Base-by-base conservation (phyloP, 768 basidiomycete species). In the Mycena sanguinolenta region DNA sequence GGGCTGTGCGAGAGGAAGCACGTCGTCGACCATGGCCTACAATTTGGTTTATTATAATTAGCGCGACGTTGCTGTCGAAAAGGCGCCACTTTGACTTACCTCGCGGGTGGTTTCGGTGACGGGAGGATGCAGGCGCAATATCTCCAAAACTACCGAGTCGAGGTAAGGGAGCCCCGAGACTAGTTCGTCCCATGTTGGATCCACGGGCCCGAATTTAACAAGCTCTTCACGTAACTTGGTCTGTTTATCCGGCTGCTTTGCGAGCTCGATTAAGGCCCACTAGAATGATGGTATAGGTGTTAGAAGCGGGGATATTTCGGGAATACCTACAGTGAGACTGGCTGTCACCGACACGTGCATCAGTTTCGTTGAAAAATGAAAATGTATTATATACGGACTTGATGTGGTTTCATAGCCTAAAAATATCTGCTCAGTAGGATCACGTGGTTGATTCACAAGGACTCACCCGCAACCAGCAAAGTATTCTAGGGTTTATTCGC, bases 321-420 rank as follows among this genome's bases (percentile, higher is more conserved):
- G 36, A 17, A 7, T 5, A 39, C 57, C 23, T 42, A 58, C 57
- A 38, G 75, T 77, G 28, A 80, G 53, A 23, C 72, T 75, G 49
- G 78, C 80, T 76, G 42, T 32, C 38, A 16, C 8, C 8, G 13
- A 8, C 23, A 17, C 2, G 12, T n/a, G n/a, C n/a, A n/a, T 27
- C 38, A 58, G 36, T 17, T 39, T 5, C 14, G 38, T 9, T 13
- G 23, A n/a, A n/a, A n/a, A n/a, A n/a, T 25, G 23, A 30, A 38
- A 12, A 32, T 7, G 21, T 23, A 36, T 36, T 17, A 27, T 23
- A n/a, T 42, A 46, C 79, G 39, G 64, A 82, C 83, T 78, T 2
- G 83, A 82, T 0, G 82, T 83, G 2, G 82, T 82, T 69, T 84
- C 82, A 61, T 84, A 84, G n/a, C 82, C 84, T 17, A 80, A 81